A percentile compares a stretch with the other conserved stretches of the same genome.
Evolutionary conservation across 1,284 basidiomycete genomes (phyloP).

Genomic region (Hemileia vastatrix): DNA sequence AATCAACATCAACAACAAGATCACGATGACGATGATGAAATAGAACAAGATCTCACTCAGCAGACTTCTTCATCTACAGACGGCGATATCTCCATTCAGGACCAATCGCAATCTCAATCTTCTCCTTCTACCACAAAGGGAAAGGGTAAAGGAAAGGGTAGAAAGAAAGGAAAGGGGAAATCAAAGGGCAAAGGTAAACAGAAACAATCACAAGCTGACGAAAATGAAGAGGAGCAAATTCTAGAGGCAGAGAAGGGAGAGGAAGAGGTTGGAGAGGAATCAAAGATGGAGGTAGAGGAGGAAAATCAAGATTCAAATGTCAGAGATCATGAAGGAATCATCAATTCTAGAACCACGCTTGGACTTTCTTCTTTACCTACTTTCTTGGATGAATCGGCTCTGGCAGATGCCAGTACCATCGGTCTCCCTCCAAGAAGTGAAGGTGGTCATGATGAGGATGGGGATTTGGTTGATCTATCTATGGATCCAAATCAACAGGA

Average conservation of each 20-base stretch:
- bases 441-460: not conserved
- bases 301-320: not conserved
- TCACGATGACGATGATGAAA: not conserved
- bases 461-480: not conserved
- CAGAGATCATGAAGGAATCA: not conserved
- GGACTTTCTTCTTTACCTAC: not conserved
- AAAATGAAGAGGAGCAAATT: not conserved
- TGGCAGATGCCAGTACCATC: not conserved
- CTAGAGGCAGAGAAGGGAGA: not conserved
- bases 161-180: too few relatives aligned
- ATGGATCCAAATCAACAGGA: not conserved
- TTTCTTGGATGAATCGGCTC: conserved; percentile 12
- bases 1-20: not conserved
- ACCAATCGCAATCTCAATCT: not conserved
- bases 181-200: too few relatives aligned
- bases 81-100: too few relatives aligned
- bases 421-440: not conserved
- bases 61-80: not conserved
- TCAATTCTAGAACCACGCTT: not conserved
- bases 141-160: too few relatives aligned
- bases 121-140: not conserved
- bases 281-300: not conserved
- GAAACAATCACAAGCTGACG: not conserved
- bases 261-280: not conserved
- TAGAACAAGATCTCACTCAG: not conserved